Conservation (phyloP, 2,329 filamentous ascomycete species). For the Diaporthe ilicicola region DNA sequence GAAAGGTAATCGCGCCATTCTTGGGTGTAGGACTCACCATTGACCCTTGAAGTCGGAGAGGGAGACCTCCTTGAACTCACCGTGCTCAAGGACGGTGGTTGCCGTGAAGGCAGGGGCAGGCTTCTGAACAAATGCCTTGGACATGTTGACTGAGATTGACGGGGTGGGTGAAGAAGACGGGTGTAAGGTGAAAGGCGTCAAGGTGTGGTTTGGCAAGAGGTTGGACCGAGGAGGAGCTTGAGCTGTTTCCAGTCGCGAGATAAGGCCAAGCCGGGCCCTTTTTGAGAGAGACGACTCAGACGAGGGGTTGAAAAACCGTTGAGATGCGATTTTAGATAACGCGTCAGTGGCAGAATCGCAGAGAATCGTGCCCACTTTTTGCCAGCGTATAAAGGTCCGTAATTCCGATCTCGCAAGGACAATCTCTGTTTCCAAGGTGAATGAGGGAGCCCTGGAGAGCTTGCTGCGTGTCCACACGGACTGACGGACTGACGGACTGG, state of each 20-base stretch:
- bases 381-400: constrained; percentile 2
- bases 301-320: constrained; percentile 28
- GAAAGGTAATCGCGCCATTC: background rate
- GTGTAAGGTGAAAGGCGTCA: background rate
- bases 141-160: constrained; percentile 44
- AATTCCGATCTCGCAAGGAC: constrained; percentile 19
- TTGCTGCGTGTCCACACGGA: background rate
- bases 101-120: constrained; percentile 59
- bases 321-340: constrained; percentile 27
- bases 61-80: constrained; percentile 56
- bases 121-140: constrained; percentile 55
- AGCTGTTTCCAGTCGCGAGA: constrained; percentile 7
- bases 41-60: constrained; percentile 56
- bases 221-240: background rate
- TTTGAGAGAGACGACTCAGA: constrained; percentile 22
- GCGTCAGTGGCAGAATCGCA: constrained; percentile 19
- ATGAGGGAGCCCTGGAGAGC: no score
- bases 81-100: constrained; percentile 57
- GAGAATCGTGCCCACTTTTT: constrained; percentile 23
- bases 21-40: constrained; percentile 47
- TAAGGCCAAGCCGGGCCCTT: constrained; percentile 13
- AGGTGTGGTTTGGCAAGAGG: background rate
- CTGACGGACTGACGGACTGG: no score
- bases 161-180: background rate
- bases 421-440: background rate